These are phyloP conservation scores for Parvularia atlantis DNA, from an alignment of 78 protist genomes.

Conservation along the genomic window DNA sequence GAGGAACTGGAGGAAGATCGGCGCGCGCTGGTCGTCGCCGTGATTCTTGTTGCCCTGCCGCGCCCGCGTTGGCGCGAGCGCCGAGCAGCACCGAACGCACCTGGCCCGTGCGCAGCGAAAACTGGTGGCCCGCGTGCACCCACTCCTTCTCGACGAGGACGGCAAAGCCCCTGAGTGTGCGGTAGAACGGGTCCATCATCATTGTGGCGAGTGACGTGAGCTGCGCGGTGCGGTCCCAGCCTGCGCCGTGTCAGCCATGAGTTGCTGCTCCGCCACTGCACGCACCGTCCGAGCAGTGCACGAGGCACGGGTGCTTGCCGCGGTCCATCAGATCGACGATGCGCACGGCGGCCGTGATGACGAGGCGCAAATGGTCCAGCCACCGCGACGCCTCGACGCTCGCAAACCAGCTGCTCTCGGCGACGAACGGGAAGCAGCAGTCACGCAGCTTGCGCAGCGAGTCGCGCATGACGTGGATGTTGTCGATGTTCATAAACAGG, in stretches of 20 bases:
- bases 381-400: slow-evolving; percentile 25
- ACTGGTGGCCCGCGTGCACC: slow-evolving; percentile 80
- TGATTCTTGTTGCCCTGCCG: no score
- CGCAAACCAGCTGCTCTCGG: not conserved
- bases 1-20: slow-evolving; percentile 84
- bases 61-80: no score
- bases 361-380: slow-evolving; percentile 20
- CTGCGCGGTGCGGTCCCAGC: slow-evolving; percentile 96
- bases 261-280: no score
- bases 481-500: slow-evolving; percentile 60
- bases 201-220: slow-evolving; percentile 51
- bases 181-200: slow-evolving; percentile 74
- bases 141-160: slow-evolving; percentile 88
- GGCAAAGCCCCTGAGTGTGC: slow-evolving; percentile 76
- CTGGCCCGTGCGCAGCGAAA: slow-evolving; percentile 33
- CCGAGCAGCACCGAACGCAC: no score
- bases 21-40: slow-evolving; percentile 61
- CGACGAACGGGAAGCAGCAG: not conserved
- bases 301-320: not conserved
- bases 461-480: slow-evolving; percentile 77
- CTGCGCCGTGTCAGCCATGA: no score
- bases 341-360: slow-evolving; percentile 11
- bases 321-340: not conserved
- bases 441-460: slow-evolving; percentile 4
- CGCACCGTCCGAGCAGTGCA: no score